Evolutionary conservation across 2,329 filamentous ascomycete species (phyloP), one percentile per base, ranked within the genome.

Genomic region (Cadophora sp.): DNA sequence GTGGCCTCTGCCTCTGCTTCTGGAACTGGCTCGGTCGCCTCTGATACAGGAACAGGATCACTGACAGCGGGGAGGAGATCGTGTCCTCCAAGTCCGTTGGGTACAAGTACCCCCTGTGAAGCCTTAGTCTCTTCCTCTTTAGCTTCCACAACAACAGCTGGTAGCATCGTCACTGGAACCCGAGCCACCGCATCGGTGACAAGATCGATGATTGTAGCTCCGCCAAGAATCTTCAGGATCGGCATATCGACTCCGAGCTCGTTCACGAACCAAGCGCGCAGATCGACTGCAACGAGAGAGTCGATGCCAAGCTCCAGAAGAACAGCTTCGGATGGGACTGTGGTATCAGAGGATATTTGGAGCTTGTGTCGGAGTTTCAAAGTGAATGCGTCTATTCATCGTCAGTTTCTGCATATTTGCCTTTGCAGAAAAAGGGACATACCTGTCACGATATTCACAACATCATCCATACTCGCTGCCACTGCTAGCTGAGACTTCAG

Each of bases 301-400:
- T 72, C 71, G 16, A 72, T 48, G 11, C 71, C 71, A 39, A 67
- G 59, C 68, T 78, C 71, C 68, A 74, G 45, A 71, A 70, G 41
- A 1, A 65, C 48, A 14, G 66, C 62, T 22, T 70, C 73, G 11
- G 72, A 65, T 4, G 39, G 41, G 11, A 63, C 48, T 3, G n/a
- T 30, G 5, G 41, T 30, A 39, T 56, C 45, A 18, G 51, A 36
- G 7, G 62, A 56, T 33, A 68, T 59, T 18, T 66, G 66, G 1
- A 69, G 51, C 11, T 65, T 64, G 16, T 65, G 56, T 13, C 62
- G 48, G 18, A 69, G 58, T 48, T 60, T 67, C 7, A 24, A 14
- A 1, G 45, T 62, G 41, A 69, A 67, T 16, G 62, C 36, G 14
- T 68, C 53, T 50, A 45, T 27, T 20, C 45, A 5, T 27, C 6